Evolutionary conservation across 179 eudicot genomes (phyloP).

Genomic region (Kewa caespitosa): DNA sequence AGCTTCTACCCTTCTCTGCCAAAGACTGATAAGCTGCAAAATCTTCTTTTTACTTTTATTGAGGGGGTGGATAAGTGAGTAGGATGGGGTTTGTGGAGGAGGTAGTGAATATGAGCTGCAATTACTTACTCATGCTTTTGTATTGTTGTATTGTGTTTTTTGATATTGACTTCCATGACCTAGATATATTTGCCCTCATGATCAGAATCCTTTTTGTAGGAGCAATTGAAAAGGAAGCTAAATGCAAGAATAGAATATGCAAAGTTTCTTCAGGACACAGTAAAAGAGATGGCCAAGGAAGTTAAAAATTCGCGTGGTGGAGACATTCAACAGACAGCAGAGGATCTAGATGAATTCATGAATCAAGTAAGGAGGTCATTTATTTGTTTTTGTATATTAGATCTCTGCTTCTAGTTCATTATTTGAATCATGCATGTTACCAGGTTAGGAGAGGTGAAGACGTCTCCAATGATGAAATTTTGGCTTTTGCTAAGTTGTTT

Average conservation of each 20-base stretch:
- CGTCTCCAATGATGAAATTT: constrained; percentile 79
- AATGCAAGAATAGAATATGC: constrained; percentile 93
- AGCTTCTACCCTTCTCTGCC: background rate
- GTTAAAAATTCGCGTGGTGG: constrained; percentile 82
- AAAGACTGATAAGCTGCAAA: background rate
- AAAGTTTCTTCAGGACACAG: constrained; percentile 86
- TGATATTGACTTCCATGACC: background rate
- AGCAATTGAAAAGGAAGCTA: constrained; percentile 69
- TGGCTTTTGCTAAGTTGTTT: constrained; percentile 86
- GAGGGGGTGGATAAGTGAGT: background rate
- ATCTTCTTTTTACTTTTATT: background rate
- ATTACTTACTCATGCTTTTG: background rate
- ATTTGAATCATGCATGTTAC: constrained; percentile 19
- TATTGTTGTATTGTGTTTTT: background rate
- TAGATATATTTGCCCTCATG: background rate
- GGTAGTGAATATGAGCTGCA: background rate
- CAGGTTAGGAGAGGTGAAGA: constrained; percentile 82
- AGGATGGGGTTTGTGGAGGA: background rate
- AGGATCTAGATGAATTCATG: constrained; percentile 90
- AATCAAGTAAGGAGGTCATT: constrained; percentile 46
- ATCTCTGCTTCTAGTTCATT: constrained; percentile 14
- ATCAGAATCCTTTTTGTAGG: constrained; percentile 45
- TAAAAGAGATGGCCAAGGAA: constrained; percentile 94
- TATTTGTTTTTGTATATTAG: constrained; percentile 8
- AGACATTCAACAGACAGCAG: constrained; percentile 73